Evolutionary conservation across 305 asterid genomes (phyloP).

Genomic region (Fraxinus angustifolia): DNA sequence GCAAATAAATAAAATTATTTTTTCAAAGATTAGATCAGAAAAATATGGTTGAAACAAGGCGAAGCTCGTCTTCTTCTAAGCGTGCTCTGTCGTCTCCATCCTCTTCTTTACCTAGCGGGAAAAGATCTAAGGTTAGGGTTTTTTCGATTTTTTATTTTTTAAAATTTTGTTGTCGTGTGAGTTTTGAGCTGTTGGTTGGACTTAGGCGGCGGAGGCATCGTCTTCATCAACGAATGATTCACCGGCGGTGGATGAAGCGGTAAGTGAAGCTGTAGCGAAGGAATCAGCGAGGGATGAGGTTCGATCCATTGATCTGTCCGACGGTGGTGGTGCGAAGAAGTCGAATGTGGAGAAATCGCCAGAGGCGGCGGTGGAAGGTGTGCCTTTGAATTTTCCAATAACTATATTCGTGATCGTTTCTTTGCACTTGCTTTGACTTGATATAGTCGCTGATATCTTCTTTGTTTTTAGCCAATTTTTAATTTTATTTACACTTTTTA

Average conservation of each 20-base stretch:
- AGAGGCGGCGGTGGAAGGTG: constrained; percentile 38
- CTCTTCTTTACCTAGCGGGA: constrained; percentile 30
- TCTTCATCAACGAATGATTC: constrained; percentile 29
- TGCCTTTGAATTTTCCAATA: constrained; percentile 22
- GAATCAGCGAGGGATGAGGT: constrained; percentile 44
- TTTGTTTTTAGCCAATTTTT: neutral
- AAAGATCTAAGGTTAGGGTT: constrained; percentile 31
- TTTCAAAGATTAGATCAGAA: constrained; percentile 7
- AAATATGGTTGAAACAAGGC: constrained; percentile 38
- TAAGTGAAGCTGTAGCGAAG: constrained; percentile 22
- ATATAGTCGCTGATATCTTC: constrained; percentile 13
- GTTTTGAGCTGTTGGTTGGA: neutral
- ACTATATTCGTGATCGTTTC: constrained; percentile 23
- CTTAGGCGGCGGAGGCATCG: constrained; percentile 29
- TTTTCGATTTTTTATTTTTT: neutral
- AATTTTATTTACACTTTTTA: neutral
- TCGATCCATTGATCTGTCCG: constrained; percentile 57
- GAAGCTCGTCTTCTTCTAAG: constrained; percentile 36
- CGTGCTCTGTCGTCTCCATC: constrained; percentile 34
- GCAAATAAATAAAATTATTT: neutral
- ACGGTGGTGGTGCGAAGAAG: constrained; percentile 35
- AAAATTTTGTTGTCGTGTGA: neutral
- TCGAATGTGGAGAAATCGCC: constrained; percentile 36
- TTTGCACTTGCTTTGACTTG: constrained; percentile 28
- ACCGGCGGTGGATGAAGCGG: constrained; percentile 13